phyloP scores from a whole-genome alignment of 78 protist species.

The Dictyostelium brefeldianum region DNA sequence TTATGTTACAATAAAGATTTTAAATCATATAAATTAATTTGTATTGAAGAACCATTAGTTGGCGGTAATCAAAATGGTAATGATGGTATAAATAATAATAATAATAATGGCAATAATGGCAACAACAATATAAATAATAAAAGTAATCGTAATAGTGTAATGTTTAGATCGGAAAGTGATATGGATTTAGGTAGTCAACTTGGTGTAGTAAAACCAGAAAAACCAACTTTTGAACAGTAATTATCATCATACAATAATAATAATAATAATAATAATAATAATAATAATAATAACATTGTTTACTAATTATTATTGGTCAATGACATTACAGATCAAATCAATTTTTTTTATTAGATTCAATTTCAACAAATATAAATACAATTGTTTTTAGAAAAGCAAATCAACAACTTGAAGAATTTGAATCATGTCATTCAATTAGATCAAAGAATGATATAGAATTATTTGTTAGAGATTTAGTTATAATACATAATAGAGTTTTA shows the following conservation, averaged over 20 bases:
- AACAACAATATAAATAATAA: too few relatives aligned
- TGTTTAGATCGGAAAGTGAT: constrained; percentile 27
- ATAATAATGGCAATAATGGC: too few relatives aligned
- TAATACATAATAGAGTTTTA: constrained; percentile 33
- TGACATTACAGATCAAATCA: constrained; percentile 21
- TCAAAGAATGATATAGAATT: background rate
- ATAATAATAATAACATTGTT: background rate
- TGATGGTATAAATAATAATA: too few relatives aligned
- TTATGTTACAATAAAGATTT: constrained; percentile 69
- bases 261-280: background rate
- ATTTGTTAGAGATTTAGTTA: background rate
- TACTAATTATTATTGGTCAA: background rate
- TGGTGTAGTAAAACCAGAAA: constrained; percentile 35
- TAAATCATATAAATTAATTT: constrained; percentile 51
- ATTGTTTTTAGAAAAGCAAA: constrained; percentile 60
- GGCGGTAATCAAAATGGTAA: constrained; percentile 25
- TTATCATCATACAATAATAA: background rate
- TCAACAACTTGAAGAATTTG: constrained; percentile 19
- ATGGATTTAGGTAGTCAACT: background rate
- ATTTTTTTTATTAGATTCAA: constrained; percentile 33
- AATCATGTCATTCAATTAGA: background rate
- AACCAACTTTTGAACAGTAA: constrained; percentile 69
- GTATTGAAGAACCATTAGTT: constrained; percentile 68
- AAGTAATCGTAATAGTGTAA: constrained; percentile 17
- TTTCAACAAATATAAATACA: constrained; percentile 13